Base-by-base conservation (phyloP, 371 early-diverging fungal genomes). In the Mortierella sp. region DNA sequence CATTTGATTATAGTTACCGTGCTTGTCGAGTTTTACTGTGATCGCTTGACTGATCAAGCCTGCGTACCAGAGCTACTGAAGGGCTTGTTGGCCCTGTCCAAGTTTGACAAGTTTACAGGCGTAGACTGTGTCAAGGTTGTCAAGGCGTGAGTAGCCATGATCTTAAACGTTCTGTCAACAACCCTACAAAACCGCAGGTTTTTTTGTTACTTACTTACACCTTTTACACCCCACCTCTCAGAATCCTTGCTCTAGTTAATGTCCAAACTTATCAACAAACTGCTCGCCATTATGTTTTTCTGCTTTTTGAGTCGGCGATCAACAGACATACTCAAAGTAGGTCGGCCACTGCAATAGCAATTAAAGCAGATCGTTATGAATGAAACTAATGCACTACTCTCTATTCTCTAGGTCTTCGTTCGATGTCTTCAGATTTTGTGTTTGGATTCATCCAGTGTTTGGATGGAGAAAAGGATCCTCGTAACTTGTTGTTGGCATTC, bases 401-500 rank as follows among this genome's bases (percentile, higher is more conserved):
- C 22, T 18, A 10, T 26, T 51, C 59, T 10, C n/a, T 64, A 85
- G 83, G 66, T 28, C 75, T 80, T 39, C 67, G 78, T 68, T 66
- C 86, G 8, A 77, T 91, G 68, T 84, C 84, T 32, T 66, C 83
- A 18, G 92, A 93, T 35, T 96, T 98, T 86, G 90, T 97, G 4
- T 85, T 88, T 66, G 97, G 96, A 37, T 97, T 94, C 76, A 92
- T 96, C 10, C 90, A 94, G 75, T 86, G 90, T 28, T 90, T 99
- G 88, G 99, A 98, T 77, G 98, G 98, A 30, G 99, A 99, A 81
- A 99, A 98, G 86, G 99, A 99, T 80, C 99, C 99, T 11, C 88
- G 98, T 57, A 96, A 97, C 80, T 85, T 99, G 65, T 86, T 97
- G 83, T 73, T 94, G 45, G 95, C 94, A 0, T 99, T 99, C 83